phyloP scores from a whole-genome alignment of 2,329 filamentous ascomycete genomes.

The Fusarium sp. region DNA sequence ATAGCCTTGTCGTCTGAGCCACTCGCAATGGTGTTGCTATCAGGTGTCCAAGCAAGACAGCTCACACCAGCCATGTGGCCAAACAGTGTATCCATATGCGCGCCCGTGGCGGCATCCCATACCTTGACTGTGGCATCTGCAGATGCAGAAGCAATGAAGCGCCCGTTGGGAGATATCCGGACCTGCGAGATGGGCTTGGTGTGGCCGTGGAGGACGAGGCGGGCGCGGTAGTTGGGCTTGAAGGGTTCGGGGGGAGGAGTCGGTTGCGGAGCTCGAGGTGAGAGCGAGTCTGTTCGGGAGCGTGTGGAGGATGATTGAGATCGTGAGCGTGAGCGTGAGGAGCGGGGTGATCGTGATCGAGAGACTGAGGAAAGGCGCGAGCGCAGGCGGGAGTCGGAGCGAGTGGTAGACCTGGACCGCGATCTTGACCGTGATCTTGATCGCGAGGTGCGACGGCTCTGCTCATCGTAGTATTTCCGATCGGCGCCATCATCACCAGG shows the following conservation, averaged over 20 bases:
- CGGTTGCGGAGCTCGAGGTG: constrained; percentile 44
- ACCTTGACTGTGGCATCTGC: constrained; percentile 93
- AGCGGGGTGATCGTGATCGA: constrained; percentile 47
- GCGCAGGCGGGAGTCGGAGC: constrained; percentile 53
- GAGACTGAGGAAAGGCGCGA: constrained; percentile 48
- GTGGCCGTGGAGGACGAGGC: constrained; percentile 82
- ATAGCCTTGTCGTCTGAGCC: constrained; percentile 98
- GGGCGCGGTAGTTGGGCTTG: constrained; percentile 75
- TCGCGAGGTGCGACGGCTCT: constrained; percentile 47
- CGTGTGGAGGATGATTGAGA: constrained; percentile 49
- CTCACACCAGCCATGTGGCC: constrained; percentile 94
- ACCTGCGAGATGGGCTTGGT: constrained; percentile 83
- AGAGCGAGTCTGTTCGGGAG: constrained; percentile 48
- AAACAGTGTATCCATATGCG: constrained; percentile 87
- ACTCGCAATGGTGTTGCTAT: constrained; percentile 87
- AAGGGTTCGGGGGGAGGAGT: constrained; percentile 63
- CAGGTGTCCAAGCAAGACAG: constrained; percentile 93
- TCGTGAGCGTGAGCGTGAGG: constrained; percentile 47
- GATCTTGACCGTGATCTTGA: constrained; percentile 51
- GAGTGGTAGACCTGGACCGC: constrained; percentile 52
- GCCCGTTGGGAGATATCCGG: constrained; percentile 90
- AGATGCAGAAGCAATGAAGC: constrained; percentile 89
- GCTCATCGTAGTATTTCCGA: constrained; percentile 45
- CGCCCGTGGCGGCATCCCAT: constrained; percentile 84
- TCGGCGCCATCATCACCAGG: constrained; percentile 37